Evolutionary conservation across 2,329 filamentous ascomycete species (phyloP).

Genomic region (Amauroascus verrucosus): DNA sequence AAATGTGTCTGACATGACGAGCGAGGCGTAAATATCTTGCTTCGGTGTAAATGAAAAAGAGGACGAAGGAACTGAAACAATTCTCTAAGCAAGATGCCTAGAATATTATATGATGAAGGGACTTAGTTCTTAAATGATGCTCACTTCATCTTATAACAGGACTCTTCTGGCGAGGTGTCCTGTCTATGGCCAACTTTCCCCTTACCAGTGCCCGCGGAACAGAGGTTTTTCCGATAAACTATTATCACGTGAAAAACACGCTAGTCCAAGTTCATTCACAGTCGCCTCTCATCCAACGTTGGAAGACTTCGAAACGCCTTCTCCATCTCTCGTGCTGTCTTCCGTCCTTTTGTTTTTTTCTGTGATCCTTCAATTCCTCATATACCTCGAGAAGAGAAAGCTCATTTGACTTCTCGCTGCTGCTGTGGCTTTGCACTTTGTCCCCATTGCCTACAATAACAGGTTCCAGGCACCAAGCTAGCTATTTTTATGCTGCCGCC

Average conservation of each 20-base stretch:
- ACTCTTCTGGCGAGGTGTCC: constrained; percentile 9
- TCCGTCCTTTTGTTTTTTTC: not conserved
- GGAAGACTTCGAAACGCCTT: not conserved
- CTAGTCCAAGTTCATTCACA: not conserved
- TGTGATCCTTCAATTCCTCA: not conserved
- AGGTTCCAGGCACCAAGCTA: not conserved
- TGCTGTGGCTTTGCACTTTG: not conserved
- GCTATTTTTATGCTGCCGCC: not conserved
- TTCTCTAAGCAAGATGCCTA: not conserved
- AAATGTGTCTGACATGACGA: constrained; percentile 47
- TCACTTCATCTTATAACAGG: not conserved
- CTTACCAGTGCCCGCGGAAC: not conserved
- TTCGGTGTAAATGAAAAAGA: not conserved
- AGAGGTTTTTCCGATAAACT: not conserved
- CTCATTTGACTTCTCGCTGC: not conserved
- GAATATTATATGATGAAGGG: not conserved
- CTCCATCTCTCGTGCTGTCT: not conserved
- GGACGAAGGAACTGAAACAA: not conserved
- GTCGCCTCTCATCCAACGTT: not conserved
- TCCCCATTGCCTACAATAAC: not conserved
- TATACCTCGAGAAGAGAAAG: not conserved
- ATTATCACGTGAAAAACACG: constrained; percentile 1
- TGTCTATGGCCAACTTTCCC: not conserved
- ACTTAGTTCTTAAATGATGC: not conserved
- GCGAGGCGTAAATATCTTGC: not conserved